Percentiles rank a stretch among this genome's conserved stretches.
phyloP scores from a whole-genome alignment of 495 filamentous ascomycete species.

The Lepraria neglecta region DNA sequence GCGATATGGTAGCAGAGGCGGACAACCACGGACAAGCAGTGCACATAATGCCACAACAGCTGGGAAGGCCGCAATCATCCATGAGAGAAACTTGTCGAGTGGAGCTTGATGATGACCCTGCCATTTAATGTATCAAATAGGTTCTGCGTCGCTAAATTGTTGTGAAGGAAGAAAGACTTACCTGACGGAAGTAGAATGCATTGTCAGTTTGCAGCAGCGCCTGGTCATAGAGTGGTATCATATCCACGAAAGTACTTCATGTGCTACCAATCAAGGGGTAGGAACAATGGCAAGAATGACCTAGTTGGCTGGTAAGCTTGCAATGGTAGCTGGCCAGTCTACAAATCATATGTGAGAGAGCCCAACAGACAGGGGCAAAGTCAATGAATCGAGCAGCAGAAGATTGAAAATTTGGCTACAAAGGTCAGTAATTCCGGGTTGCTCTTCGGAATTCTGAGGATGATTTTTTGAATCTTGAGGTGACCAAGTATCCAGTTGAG shows the following conservation, averaged over 20 bases:
- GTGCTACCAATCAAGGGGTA: too few relatives aligned
- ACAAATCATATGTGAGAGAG: too few relatives aligned
- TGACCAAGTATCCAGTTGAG: too few relatives aligned
- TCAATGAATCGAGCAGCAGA: too few relatives aligned
- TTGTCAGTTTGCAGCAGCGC: neutral
- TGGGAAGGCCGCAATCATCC: slow-evolving; percentile 43
- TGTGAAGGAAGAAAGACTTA: neutral
- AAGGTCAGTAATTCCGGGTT: too few relatives aligned
- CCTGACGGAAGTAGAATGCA: neutral
- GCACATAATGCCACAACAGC: slow-evolving; percentile 39
- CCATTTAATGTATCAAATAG: neutral
- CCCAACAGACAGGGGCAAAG: too few relatives aligned
- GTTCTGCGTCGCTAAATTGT: neutral
- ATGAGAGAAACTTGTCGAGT: slow-evolving; percentile 43
- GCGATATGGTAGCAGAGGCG: slow-evolving; percentile 26
- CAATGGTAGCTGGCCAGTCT: too few relatives aligned
- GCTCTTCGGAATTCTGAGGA: too few relatives aligned
- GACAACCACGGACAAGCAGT: slow-evolving; percentile 35
- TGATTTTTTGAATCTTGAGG: too few relatives aligned
- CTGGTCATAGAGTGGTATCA: neutral
- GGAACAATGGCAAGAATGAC: too few relatives aligned
- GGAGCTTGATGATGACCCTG: neutral
- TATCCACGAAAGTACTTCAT: neutral
- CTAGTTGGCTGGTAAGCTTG: too few relatives aligned
- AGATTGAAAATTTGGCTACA: too few relatives aligned